Evolutionary conservation across 164 flowering plant species (phyloP).

Genomic region (Vitis riparia): DNA sequence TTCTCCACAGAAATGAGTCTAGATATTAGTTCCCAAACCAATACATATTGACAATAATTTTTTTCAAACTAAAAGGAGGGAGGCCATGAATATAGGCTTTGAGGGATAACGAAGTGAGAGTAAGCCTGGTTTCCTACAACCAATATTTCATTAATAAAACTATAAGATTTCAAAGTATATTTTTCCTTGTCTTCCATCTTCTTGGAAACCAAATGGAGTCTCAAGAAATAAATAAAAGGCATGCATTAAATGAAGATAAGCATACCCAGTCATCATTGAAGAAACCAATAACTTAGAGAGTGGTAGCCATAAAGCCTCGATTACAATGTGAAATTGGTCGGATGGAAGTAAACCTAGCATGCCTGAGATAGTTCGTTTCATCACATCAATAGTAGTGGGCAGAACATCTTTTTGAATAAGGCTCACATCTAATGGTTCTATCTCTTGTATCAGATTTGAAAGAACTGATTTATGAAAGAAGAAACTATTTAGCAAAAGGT

Average conservation of each 20-base stretch:
- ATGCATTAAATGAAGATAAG: not conserved
- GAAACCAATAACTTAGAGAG: conserved; percentile 78
- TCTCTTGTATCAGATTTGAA: conserved; percentile 61
- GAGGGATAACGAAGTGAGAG: no score
- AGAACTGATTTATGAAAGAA: conserved; percentile 58
- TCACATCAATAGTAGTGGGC: conserved; percentile 74
- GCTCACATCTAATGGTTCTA: conserved; percentile 84
- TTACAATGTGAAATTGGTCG: conserved; percentile 68
- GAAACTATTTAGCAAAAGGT: not conserved
- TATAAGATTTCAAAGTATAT: no score
- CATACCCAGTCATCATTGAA: conserved; percentile 93
- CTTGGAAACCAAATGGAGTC: no score
- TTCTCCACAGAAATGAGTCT: no score
- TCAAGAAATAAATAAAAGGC: not conserved
- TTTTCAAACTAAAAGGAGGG: no score
- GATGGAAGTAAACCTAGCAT: conserved; percentile 91
- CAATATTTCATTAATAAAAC: no score
- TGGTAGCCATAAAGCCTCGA: conserved; percentile 84
- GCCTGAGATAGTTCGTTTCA: conserved; percentile 88
- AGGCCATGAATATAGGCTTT: no score
- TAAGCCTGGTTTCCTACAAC: no score
- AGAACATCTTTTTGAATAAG: conserved; percentile 84
- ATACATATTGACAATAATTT: no score
- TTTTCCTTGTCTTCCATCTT: no score
- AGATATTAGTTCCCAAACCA: no score